phyloP scores from a whole-genome alignment of 768 basidiomycete genomes.

The Rhizopogon vinicolor region DNA sequence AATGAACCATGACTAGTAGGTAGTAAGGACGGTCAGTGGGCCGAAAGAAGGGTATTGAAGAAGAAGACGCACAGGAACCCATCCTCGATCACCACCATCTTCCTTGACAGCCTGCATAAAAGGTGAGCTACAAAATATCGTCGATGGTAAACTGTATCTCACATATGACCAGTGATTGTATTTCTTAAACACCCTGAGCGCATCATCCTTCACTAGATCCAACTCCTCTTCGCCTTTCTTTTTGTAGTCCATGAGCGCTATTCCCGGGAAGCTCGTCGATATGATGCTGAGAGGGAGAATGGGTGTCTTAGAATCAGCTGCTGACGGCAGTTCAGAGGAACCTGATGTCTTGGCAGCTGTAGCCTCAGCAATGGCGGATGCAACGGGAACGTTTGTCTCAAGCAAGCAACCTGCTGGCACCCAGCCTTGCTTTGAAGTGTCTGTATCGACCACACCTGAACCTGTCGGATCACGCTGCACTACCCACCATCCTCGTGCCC shows the following conservation, averaged over 20 bases:
- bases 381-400: slow-evolving; percentile 89
- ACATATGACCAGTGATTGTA: slow-evolving; percentile 99
- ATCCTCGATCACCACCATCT: slow-evolving; percentile 88
- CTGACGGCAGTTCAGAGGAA: slow-evolving; percentile 33
- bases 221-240: slow-evolving; percentile 93
- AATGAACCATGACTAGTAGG: slow-evolving; percentile 82
- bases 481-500: slow-evolving; percentile 99
- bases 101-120: slow-evolving; percentile 80
- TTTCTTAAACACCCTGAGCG: slow-evolving; percentile 90
- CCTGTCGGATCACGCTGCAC: slow-evolving; percentile 93
- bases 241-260: slow-evolving; percentile 95
- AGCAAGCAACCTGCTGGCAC: slow-evolving; percentile 96
- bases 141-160: slow-evolving; percentile 19
- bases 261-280: slow-evolving; percentile 95
- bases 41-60: slow-evolving; percentile 1
- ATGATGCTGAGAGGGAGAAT: slow-evolving; percentile 90
- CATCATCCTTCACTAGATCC: slow-evolving; percentile 83
- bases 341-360: slow-evolving; percentile 50
- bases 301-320: slow-evolving; percentile 52
- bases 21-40: background rate
- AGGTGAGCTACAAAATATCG: slow-evolving; percentile 8
- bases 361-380: slow-evolving; percentile 81
- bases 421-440: slow-evolving; percentile 87
- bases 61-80: slow-evolving; percentile 75
- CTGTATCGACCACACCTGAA: slow-evolving; percentile 70